Base-by-base conservation (phyloP, 2,329 filamentous ascomycete species). In the Phialophora verrucosa region DNA sequence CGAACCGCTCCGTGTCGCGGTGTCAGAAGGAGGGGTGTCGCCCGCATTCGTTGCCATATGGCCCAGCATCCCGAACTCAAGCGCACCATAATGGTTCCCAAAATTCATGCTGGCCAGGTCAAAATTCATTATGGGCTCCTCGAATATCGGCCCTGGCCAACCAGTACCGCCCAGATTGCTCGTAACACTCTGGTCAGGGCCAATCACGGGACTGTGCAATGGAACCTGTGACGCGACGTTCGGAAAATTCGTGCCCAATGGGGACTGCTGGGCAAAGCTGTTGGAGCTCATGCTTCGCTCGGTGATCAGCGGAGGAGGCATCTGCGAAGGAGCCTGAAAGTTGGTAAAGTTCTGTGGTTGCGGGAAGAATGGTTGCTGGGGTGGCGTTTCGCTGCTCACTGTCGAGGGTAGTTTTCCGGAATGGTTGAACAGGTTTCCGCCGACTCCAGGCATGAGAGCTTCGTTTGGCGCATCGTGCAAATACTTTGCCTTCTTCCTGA, bases 401-500 rank as follows among this genome's bases (percentile, higher is more conserved):
- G 80, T 69, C 27, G 67, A 69, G 35, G 38, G 62, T 49, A 69
- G 50, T 49, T 73, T 69, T 79, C 73, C 81, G 79, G 73, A 79
- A 80, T 78, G 78, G 83, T 75, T 85, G 73, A 80, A 79, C 68
- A 75, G 86, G 74, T 90, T 91, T 32, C 89, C 87, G 4, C 90
- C 89, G 56, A 95, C 85, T 50, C 95, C 92, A n/a, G 93, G 92
- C 76, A 94, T 87, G 69, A 97, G 83, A 54, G 93, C 93, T 77
- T 96, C 93, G 60, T 92, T 88, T 42, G 94, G 93, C 29, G 94
- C 93, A 84, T 98, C 95, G 76, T 98, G 93, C 64, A 99, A 90
- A 78, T 99, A 99, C 79, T 99, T 99, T 60, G 95, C 95, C 84
- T 98, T 99, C 80, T 99, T 99, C 70, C 95, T 90, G 59, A 98